Conservation (phyloP, 1,284 basidiomycete genomes). For the Kalmanozyma brasiliensis region DNA sequence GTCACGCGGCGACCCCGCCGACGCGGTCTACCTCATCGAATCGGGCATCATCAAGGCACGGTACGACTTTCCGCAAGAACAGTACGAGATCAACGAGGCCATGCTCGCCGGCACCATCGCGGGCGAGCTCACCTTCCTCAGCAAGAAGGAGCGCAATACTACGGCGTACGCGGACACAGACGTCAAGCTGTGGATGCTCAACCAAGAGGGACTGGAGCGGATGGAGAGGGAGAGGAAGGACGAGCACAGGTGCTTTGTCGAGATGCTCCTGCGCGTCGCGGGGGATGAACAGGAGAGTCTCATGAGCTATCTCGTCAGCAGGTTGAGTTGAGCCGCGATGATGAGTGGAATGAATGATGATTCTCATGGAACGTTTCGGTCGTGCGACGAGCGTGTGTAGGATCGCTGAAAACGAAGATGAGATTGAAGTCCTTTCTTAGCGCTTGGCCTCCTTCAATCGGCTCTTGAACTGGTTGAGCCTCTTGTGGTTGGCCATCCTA, state of each 20-base stretch:
- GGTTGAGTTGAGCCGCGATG: constrained; percentile 46
- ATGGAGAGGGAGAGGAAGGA: constrained; percentile 38
- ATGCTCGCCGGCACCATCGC: constrained; percentile 67
- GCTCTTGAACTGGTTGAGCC: constrained; percentile 59
- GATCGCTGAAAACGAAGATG: too few relatives aligned
- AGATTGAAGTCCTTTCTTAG: too few relatives aligned
- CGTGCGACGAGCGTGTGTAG: background rate
- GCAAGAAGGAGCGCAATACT: constrained; percentile 57
- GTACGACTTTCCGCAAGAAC: constrained; percentile 64
- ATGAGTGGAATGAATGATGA: background rate
- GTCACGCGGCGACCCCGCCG: constrained; percentile 77
- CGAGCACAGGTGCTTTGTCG: constrained; percentile 48
- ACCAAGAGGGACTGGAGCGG: constrained; percentile 31
- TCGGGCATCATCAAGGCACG: constrained; percentile 63
- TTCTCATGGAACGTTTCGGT: background rate
- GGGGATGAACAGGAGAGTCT: constrained; percentile 65
- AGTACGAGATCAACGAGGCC: constrained; percentile 66
- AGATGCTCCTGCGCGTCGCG: constrained; percentile 59
- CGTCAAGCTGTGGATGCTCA: constrained; percentile 59
- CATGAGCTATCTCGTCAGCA: constrained; percentile 64
- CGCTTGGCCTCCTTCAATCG: constrained; percentile 57
- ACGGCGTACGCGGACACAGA: constrained; percentile 63
- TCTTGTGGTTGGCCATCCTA: constrained; percentile 56
- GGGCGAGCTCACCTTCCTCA: constrained; percentile 63
- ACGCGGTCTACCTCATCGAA: constrained; percentile 69